phyloP scores from a whole-genome alignment of 202 grass and related monocot genomes.

The Panicum virgatum region DNA sequence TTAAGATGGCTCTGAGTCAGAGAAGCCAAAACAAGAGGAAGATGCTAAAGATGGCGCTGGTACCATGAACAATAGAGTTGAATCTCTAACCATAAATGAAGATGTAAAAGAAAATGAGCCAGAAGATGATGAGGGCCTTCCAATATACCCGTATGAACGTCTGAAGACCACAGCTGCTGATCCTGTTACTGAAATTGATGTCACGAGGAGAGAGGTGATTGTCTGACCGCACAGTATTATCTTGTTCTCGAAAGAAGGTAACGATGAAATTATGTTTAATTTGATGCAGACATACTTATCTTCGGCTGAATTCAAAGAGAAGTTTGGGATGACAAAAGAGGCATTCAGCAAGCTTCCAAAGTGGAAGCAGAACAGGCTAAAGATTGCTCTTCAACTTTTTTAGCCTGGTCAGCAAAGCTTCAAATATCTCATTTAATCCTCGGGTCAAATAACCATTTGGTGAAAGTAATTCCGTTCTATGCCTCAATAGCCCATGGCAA shows the following conservation, averaged over 20 bases:
- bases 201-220: conserved; percentile 81
- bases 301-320: conserved; percentile 72
- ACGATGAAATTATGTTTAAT: not conserved
- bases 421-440: conserved; percentile 19
- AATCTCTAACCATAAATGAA: conserved; percentile 71
- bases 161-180: conserved; percentile 63
- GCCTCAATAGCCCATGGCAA: conserved; percentile 14
- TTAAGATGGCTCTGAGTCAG: conserved; percentile 37
- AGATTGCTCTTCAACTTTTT: conserved; percentile 83
- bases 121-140: conserved; percentile 76
- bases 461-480: conserved; percentile 24
- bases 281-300: conserved; percentile 80
- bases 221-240: conserved; percentile 28
- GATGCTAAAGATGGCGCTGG: conserved; percentile 27
- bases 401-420: conserved; percentile 37
- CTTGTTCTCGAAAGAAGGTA: not conserved
- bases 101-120: conserved; percentile 63
- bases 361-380: conserved; percentile 81
- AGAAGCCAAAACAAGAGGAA: conserved; percentile 50
- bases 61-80: conserved; percentile 41
- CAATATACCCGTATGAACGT: conserved; percentile 67
- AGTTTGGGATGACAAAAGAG: conserved; percentile 78
- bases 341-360: conserved; percentile 74
- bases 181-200: conserved; percentile 80
- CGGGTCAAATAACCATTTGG: conserved; percentile 25